Evolutionary conservation across 192 early-diverging fungal genomes (phyloP), one percentile per base, ranked within the genome.

Genomic region (Lobosporangium transversale): DNA sequence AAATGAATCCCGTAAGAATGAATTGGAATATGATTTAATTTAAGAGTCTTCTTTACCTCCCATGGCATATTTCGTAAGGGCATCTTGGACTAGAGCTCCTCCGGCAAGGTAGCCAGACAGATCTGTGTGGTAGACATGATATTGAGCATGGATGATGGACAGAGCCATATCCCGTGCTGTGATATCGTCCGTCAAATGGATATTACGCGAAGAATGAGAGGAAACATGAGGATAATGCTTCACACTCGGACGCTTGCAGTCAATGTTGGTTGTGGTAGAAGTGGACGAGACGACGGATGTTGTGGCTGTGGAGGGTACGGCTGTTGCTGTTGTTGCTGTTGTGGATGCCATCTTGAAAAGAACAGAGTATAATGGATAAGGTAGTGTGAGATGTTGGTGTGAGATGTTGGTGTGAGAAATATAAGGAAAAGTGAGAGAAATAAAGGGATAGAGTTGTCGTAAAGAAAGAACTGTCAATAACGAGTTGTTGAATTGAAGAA

Each of bases 41-140:
- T n/a, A n/a, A n/a, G n/a, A n/a, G n/a, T n/a, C n/a, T n/a, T n/a
- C n/a, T 17, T 65, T 65, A 74, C 70, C 70, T 65, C 70, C 70
- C 3, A 74, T 44, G 3, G 62, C 70, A 42, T 59, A 74, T 26
- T 49, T 58, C 4, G 70, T 65, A 5, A 74, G 62, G 2, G 62
- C 62, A 59, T 74, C 70, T 21, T 74, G 70, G 50, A 74, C 70
- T 62, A 74, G 58, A 7, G 55, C 70, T 1, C 62, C 70, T n/a
- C 70, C 70, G 0, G 70, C 70, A 8, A 65, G 42, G 33, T 74
- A 74, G 1, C 70, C 70, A 9, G 70, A 74, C 7, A 74, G 62
- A 53, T 74, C 70, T 14, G 70, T 65, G 45, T 74, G 70, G 24
- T 74, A 74, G 42, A 74, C 59, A 53, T 74, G 70, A 21, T 74